Evolutionary conservation across 164 flowering plant genomes (phyloP), one percentile per base, ranked within the genome.

Genomic region (Vitis riparia): DNA sequence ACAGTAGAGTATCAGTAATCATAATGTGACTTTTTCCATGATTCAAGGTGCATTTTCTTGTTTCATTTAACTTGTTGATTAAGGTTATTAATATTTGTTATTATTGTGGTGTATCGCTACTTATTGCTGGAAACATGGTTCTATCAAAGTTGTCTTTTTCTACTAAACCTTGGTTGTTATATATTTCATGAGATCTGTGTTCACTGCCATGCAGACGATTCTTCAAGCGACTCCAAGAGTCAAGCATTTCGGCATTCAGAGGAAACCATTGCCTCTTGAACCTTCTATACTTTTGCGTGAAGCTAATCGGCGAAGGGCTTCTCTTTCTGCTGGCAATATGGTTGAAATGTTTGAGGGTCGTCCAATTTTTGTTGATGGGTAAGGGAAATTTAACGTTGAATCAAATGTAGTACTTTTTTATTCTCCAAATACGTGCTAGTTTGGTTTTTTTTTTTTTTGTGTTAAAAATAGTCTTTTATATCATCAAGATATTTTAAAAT

Each of bases 261-360:
- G 96, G 78, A 95, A 90, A 70, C 90, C 87, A 37, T 76, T 95
- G 79, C 99, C 99, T 71, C 88, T 95, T 66, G 97, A 91, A 81
- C 99, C 99, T 75, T 85, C 94, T 61, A 67, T 86, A 51, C 96
- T 95, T 63, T 80, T 95, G 68, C 90, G 97, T 44, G 99, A 93
- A 78, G 99, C 99, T 66, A 95, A 95, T 73, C 80, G 98, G 23
- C 83, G 99, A 68, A 91, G 99, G 76, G 99, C 98, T 79, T 93
- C 99, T 71, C 90, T 93, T 67, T 93, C 98, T 72, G 94, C 86
- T 73, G 99, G 98, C 76, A 93, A 95, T 84, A 73, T 82, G 81
- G 76, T 71, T 73, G 99, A 95, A 81, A 75, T 91, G 74, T 76
- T 88, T 72, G 94, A 91, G 66, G 82, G 88, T 70, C 88, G 83